Conservation (phyloP, 1,139 yeast genomes). For the Nadsonia commutata region DNA sequence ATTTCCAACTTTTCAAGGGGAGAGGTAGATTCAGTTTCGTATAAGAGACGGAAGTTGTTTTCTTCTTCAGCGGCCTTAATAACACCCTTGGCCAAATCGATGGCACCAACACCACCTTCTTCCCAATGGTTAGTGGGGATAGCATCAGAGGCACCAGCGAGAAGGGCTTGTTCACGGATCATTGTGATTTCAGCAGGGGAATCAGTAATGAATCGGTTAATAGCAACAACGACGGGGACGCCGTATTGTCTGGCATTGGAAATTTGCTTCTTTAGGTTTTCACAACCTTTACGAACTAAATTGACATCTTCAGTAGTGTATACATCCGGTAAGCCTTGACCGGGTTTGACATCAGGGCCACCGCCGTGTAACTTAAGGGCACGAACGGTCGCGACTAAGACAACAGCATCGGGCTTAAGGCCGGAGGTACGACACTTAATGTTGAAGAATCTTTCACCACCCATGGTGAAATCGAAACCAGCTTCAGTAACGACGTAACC, state of each 20-base stretch:
- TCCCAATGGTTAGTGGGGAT: conserved; percentile 96
- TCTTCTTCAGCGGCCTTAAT: conserved; percentile 43
- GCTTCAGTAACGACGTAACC: conserved; percentile 97
- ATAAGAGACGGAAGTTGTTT: conserved; percentile 53
- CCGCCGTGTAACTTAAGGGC: conserved; percentile 98
- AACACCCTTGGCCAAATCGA: conserved; percentile 75
- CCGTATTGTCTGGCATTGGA: conserved; percentile 76
- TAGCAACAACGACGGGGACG: conserved; percentile 90
- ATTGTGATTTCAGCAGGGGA: conserved; percentile 71
- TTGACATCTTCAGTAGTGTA: conserved; percentile 80
- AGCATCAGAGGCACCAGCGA: conserved; percentile 93
- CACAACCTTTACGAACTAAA: conserved; percentile 68
- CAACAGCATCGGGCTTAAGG: conserved; percentile 78
- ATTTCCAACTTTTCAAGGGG: conserved; percentile 73
- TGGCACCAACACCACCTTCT: conserved; percentile 93
- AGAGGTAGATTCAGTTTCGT: conserved; percentile 48
- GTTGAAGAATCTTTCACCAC: conserved; percentile 95
- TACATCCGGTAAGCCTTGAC: conserved; percentile 76
- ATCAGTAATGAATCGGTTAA: conserved; percentile 82
- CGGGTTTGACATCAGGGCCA: conserved; percentile 96
- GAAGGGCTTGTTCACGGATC: conserved; percentile 68
- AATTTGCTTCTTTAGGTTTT: conserved; percentile 86
- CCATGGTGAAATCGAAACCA: conserved; percentile 98
- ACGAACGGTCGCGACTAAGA: conserved; percentile 92
- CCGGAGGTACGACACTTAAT: conserved; percentile 94